Evolutionary conservation across 225 moss, liverwort and hornwort genomes (phyloP).

Genomic region (Polytrichum commune): DNA sequence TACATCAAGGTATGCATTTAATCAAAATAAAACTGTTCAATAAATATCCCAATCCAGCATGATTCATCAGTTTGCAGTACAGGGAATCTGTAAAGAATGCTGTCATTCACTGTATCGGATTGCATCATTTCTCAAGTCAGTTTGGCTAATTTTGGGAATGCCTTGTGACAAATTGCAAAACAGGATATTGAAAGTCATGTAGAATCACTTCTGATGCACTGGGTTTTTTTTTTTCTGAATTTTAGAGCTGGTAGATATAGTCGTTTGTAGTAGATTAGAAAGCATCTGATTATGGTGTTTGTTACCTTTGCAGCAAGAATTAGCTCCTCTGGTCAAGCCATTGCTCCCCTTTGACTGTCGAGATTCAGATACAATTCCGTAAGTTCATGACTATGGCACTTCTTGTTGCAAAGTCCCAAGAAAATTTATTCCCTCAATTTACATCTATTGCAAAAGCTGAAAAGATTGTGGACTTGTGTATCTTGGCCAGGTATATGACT

Average conservation of each 20-base stretch:
- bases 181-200: too few species aligned
- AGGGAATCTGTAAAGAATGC: neutral
- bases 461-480: too few species aligned
- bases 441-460: neutral
- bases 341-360: slow-evolving; percentile 72
- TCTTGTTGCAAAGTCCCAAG: too few species aligned
- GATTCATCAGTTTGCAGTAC: too few species aligned
- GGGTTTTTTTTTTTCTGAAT: too few species aligned
- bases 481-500: slow-evolving; percentile 68
- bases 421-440: neutral
- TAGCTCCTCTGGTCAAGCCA: slow-evolving; percentile 65
- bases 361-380: slow-evolving; percentile 66
- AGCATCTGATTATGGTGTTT: slow-evolving; percentile 12
- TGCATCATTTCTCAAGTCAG: too few species aligned
- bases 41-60: too few species aligned
- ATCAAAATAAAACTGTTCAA: too few species aligned
- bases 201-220: too few species aligned
- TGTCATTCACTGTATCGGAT: neutral
- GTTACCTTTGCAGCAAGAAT: slow-evolving; percentile 61
- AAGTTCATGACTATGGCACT: slow-evolving; percentile 26
- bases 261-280: slow-evolving; percentile 7
- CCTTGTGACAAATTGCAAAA: too few species aligned
- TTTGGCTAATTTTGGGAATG: too few species aligned
- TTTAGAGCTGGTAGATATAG: too few species aligned
- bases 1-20: slow-evolving; percentile 23